Conservation (phyloP, 2,329 filamentous ascomycete species). For the Colletotrichum neosansevieriae region DNA sequence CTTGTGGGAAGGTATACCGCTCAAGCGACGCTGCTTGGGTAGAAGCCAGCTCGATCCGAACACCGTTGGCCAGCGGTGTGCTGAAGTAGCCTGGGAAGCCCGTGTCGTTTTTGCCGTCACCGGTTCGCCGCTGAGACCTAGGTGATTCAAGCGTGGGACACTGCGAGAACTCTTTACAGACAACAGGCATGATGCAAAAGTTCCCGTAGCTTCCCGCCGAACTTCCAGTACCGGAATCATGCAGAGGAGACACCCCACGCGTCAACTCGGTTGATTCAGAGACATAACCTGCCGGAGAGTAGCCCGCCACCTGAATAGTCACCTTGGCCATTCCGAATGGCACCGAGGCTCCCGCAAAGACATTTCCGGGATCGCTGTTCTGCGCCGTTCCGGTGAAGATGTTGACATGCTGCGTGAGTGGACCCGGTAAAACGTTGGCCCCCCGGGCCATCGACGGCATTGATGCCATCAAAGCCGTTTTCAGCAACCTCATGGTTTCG, state of each 20-base stretch:
- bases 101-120: slow-evolving; percentile 9
- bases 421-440: not conserved
- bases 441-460: not conserved
- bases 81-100: slow-evolving; percentile 26
- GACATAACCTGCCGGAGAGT: slow-evolving; percentile 7
- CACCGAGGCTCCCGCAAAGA: slow-evolving; percentile 16
- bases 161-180: not conserved
- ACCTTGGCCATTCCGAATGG: slow-evolving; percentile 21
- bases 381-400: slow-evolving; percentile 18
- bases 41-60: slow-evolving; percentile 6
- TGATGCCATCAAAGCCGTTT: not conserved
- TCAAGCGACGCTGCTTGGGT: slow-evolving; percentile 5
- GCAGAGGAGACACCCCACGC: slow-evolving; percentile 22
- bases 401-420: slow-evolving; percentile 21
- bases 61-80: not conserved
- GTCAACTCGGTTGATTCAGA: slow-evolving; percentile 5
- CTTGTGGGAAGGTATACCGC: slow-evolving; percentile 16
- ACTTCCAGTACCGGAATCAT: slow-evolving; percentile 24
- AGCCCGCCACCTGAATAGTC: not conserved
- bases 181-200: slow-evolving; percentile 25
- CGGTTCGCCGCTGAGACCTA: not conserved
- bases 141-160: slow-evolving; percentile 6
- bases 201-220: slow-evolving; percentile 26
- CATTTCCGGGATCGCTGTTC: slow-evolving; percentile 9
- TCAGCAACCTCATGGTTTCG: not conserved